Evolutionary conservation across 495 filamentous ascomycete species (phyloP).

Genomic region (Paragyromitra xinjiangensis): DNA sequence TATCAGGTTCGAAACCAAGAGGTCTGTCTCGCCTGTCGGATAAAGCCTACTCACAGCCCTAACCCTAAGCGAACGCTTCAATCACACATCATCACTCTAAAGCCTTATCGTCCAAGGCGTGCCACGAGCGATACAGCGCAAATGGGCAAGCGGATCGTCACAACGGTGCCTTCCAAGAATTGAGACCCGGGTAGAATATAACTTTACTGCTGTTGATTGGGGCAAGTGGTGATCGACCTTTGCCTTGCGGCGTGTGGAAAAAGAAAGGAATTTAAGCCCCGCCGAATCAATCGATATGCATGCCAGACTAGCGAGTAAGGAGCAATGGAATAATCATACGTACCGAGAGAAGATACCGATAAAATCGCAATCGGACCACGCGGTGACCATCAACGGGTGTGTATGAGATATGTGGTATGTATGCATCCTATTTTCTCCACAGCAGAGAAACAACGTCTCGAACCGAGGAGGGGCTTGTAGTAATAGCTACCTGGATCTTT

Average conservation of each 20-base stretch:
- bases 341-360: slow-evolving; percentile 45
- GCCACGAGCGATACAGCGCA: slow-evolving; percentile 7
- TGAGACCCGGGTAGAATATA: slow-evolving; percentile 27
- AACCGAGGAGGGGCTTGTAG: slow-evolving; percentile 37
- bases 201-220: slow-evolving; percentile 29
- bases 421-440: slow-evolving; percentile 46
- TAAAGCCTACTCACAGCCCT: slow-evolving; percentile 11
- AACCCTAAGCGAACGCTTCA: slow-evolving; percentile 24
- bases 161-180: slow-evolving; percentile 18
- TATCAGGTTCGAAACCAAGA: not conserved
- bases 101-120: slow-evolving; percentile 18
- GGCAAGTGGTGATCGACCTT: slow-evolving; percentile 4
- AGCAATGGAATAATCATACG: slow-evolving; percentile 46
- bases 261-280: slow-evolving; percentile 23
- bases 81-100: slow-evolving; percentile 17
- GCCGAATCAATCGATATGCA: slow-evolving; percentile 48
- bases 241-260: slow-evolving; percentile 29
- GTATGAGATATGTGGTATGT: slow-evolving; percentile 41
- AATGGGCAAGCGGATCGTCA: not conserved
- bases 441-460: slow-evolving; percentile 48
- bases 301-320: slow-evolving; percentile 44
- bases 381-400: slow-evolving; percentile 25
- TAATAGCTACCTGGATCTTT: slow-evolving; percentile 46
- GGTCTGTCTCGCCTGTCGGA: not conserved
- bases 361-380: slow-evolving; percentile 43